phyloP scores from a whole-genome alignment of 2,329 filamentous ascomycete species.

The Cladorrhinum sp. region DNA sequence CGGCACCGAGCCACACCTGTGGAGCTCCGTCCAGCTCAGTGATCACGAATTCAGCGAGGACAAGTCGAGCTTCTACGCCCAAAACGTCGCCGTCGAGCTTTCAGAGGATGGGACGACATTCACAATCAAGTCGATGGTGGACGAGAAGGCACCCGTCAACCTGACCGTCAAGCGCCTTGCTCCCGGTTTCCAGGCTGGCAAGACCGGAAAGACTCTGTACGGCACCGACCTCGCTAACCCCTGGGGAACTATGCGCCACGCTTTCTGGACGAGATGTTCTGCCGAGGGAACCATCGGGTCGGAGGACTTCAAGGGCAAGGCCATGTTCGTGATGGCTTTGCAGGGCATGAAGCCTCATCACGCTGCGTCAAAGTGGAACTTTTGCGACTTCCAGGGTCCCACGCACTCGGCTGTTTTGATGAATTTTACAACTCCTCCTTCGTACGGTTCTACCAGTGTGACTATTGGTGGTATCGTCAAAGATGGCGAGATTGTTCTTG shows the following conservation, averaged over 20 bases:
- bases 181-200: constrained; percentile 81
- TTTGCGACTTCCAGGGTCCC: constrained; percentile 84
- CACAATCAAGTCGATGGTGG: constrained; percentile 85
- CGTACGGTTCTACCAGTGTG: constrained; percentile 83
- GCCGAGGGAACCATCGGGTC: constrained; percentile 81
- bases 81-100: constrained; percentile 80
- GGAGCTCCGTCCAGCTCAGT: constrained; percentile 75
- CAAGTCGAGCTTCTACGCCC: constrained; percentile 79
- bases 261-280: constrained; percentile 87
- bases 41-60: constrained; percentile 83
- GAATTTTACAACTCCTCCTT: constrained; percentile 92
- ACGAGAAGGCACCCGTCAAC: constrained; percentile 78
- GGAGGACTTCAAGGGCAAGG: constrained; percentile 77
- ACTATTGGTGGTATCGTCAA: constrained; percentile 79
- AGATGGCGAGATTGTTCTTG: constrained; percentile 75
- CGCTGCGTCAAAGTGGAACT: constrained; percentile 89
- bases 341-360: constrained; percentile 99
- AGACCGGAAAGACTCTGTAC: constrained; percentile 78
- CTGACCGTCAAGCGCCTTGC: constrained; percentile 72
- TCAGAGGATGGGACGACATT: constrained; percentile 80
- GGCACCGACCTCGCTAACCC: constrained; percentile 82
- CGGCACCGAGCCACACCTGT: constrained; percentile 69
- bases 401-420: constrained; percentile 87
- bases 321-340: constrained; percentile 77
- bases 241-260: constrained; percentile 90